Base-by-base conservation (phyloP, 225 moss, liverwort and hornwort genomes). In the Sphagnum contortum region DNA sequence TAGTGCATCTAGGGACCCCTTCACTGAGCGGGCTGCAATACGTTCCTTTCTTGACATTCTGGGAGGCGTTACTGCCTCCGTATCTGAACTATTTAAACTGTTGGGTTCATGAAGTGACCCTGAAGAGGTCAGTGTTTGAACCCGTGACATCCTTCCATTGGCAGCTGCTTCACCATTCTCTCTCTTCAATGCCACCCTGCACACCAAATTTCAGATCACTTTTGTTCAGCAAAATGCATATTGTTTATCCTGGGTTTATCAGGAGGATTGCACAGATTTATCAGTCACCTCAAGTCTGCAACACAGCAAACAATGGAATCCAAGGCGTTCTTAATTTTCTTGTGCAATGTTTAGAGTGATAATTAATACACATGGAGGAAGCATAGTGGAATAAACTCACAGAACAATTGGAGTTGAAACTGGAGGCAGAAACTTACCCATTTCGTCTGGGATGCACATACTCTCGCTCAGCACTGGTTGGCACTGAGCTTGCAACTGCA, bases 1-100 rank as follows among this genome's bases (percentile, higher is more conserved):
- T 12, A 71, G 68, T 9, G 69, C 75, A n/a, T 81, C 78, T 1
- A 71, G 73, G 51, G 55, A 56, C 2, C 71, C 66, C 62, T 84
- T 75, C 54, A 71, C 57, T 66, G 66, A 50, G 57, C 76, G 76
- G 12, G 71, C 73, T 54, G 71, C 71, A 29, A 70, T 68, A 4
- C 78, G 75, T 48, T 77, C 84, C 64, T 69, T 81, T 65, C 70
- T 84, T 11, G 78, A 59, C 73, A 75, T 73, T 8, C 60, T 53
- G 4, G 7, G 11, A 45, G 12, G 52, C 45, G 61, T 6, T 12
- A 51, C 4, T 45, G 4, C 6, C 9, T 69, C 69, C 4, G 3
- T 10, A 9, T 60, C 60, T 51, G 53, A 49, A n/a, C 6, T 48
- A 7, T 59, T 66, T 5, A 65, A 71, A 69, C 63, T 55, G 53